Evolutionary conservation across 306 rosid species (phyloP), one percentile per base, ranked within the genome.

Genomic region (Cucumis hystrix): DNA sequence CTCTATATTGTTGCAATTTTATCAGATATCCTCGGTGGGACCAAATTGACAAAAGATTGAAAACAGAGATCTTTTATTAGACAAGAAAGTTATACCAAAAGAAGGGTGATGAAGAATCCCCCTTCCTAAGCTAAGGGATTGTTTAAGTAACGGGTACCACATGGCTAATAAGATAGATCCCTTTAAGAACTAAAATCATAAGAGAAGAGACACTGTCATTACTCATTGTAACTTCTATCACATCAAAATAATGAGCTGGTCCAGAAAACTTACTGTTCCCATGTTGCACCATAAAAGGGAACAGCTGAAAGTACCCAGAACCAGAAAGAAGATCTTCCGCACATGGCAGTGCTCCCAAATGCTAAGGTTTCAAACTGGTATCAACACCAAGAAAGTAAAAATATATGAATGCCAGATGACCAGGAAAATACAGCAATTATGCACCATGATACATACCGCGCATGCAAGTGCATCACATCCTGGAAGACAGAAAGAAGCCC

Each of bases 401-500:
- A 73, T 23, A 30, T 10, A 74, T 21, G 66, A 49, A 11, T 17
- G 17, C 66, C 57, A 4, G 16, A 72, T 66, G 75, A 47, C 62
- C 60, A 23, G 43, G 45, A 52, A 72, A 72, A 28, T 72, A 51
- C 61, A 33, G 18, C 17, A 28, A 72, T 6, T 47, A 72, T 11
- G 28, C 17, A 14, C 49, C 41, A 30, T 16, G 80, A 82, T 56
- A 84, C 92, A 83, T 89, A 96, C 99, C n/a, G 98, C 95, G 70
- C 98, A 96, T 35, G 97, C 98, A 83, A 96, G 98, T 21, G 99
- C 99, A 87, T 96, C 99, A 68, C 99, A 96, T 75, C 99, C 99
- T 96, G 91, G 82, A 89, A 83, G 54, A 75, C 10, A 90, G 64
- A 69, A 33, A 73, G 77, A 87, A 82, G 17, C 66, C 21, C 40